phyloP scores from a whole-genome alignment of 163 green algal genomes.

The Chlorella variabilis region DNA sequence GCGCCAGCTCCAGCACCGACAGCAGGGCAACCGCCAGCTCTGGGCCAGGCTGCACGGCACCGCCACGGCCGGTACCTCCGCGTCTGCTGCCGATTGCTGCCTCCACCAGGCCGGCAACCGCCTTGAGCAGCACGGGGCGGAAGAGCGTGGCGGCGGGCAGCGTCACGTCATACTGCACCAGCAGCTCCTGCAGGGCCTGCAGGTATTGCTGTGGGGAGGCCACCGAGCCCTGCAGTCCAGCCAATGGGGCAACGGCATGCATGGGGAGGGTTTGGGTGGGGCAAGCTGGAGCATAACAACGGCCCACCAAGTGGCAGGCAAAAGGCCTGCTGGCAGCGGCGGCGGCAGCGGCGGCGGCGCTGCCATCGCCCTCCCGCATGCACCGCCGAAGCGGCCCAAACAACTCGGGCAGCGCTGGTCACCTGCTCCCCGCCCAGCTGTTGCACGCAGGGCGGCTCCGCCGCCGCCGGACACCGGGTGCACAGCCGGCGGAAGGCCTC shows the following conservation, averaged over 20 bases:
- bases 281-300: too few species aligned
- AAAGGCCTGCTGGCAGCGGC: background rate
- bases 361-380: background rate
- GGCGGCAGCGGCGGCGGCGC: conserved; percentile 2
- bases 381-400: background rate
- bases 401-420: background rate
- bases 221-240: too few species aligned
- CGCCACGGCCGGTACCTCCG: background rate
- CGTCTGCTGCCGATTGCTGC: background rate
- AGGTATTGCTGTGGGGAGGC: conserved; percentile 9
- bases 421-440: background rate
- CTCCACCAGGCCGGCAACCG: conserved; percentile 16
- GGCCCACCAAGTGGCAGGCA: too few species aligned
- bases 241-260: background rate
- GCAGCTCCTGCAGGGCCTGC: conserved; percentile 9
- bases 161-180: conserved; percentile 15
- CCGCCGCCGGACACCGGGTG: conserved; percentile 1
- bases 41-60: background rate
- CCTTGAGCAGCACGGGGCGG: conserved; percentile 31
- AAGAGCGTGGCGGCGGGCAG: conserved; percentile 22
- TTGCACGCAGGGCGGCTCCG: background rate
- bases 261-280: too few species aligned
- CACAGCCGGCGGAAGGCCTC: background rate
- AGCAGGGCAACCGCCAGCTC: conserved; percentile 41
- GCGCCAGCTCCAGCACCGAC: conserved; percentile 35